Percentiles rank a stretch among this genome's conserved stretches.
Conservation (phyloP, 768 basidiomycete genomes). For the Tricholoma sp. region DNA sequence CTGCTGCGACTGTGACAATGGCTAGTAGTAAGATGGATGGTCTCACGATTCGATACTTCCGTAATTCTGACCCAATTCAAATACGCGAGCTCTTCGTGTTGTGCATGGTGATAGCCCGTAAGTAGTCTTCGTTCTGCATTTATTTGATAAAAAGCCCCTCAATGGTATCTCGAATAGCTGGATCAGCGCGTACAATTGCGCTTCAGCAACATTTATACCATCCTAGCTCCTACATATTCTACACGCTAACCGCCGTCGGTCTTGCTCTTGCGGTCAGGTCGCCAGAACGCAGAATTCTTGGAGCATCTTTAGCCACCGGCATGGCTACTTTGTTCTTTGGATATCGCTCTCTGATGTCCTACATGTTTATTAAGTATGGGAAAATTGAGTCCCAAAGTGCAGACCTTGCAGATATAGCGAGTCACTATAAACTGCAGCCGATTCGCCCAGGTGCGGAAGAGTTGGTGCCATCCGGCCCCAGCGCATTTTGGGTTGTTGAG, state of each 20-base stretch:
- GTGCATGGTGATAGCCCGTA: slow-evolving; percentile 2
- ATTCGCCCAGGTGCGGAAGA: not conserved
- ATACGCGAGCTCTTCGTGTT: slow-evolving; percentile 6
- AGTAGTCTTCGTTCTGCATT: not conserved
- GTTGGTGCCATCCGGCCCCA: slow-evolving; percentile 6
- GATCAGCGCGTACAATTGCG: slow-evolving; percentile 13
- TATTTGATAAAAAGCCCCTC: not conserved
- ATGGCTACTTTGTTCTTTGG: slow-evolving; percentile 2
- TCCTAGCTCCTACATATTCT: slow-evolving; percentile 10
- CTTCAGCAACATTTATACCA: slow-evolving; percentile 7
- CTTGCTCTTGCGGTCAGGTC: slow-evolving; percentile 3
- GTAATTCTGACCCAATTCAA: slow-evolving; percentile 1
- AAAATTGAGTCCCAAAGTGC: slow-evolving; percentile 3
- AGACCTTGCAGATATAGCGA: slow-evolving; percentile 18
- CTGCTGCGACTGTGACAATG: too few relatives aligned
- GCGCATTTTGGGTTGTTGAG: slow-evolving; percentile 21
- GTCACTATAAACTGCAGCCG: slow-evolving; percentile 11
- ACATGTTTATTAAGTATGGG: slow-evolving; percentile 4
- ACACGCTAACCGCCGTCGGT: slow-evolving; percentile 3
- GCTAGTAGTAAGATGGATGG: not conserved
- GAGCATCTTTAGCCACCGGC: slow-evolving; percentile 2
- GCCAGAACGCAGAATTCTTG: not conserved
- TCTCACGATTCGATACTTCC: slow-evolving; percentile 9
- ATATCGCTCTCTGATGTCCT: slow-evolving; percentile 11
- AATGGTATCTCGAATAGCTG: slow-evolving; percentile 6